Conservation (phyloP, 192 early-diverging fungal genomes). For the Mycoemilia scoparia region DNA sequence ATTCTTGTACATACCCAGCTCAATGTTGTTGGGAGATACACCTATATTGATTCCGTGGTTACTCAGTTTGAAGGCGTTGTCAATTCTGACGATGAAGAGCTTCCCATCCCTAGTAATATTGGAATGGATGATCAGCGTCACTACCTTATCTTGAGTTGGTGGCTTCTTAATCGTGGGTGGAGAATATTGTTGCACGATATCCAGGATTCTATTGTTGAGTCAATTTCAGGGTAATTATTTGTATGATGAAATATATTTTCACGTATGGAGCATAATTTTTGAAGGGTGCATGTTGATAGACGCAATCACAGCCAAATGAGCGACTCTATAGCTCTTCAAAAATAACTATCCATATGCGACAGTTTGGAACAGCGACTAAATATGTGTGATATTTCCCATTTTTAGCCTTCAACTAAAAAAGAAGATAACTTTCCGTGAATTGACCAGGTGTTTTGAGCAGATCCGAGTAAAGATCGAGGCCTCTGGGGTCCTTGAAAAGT, state of each 20-base stretch:
- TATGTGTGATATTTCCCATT: no score
- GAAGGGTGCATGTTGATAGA: no score
- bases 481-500: slow-evolving; percentile 6
- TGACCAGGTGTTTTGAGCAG: slow-evolving; percentile 30
- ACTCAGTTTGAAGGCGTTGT: slow-evolving; percentile 11
- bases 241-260: neutral
- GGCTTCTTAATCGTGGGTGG: slow-evolving; percentile 79
- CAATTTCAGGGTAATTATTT: neutral
- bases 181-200: slow-evolving; percentile 48
- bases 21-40: slow-evolving; percentile 76
- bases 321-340: slow-evolving; percentile 8
- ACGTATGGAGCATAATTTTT: neutral
- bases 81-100: slow-evolving; percentile 8
- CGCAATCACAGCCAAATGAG: no score
- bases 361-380: no score
- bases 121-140: slow-evolving; percentile 41
- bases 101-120: slow-evolving; percentile 10
- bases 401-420: no score
- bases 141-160: slow-evolving; percentile 84
- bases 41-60: slow-evolving; percentile 61
- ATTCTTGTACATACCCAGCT: slow-evolving; percentile 74
- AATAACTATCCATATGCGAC: no score
- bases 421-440: slow-evolving; percentile 39
- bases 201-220: slow-evolving; percentile 29
- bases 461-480: slow-evolving; percentile 39